A percentile compares a stretch with the other conserved stretches of the same genome.
Evolutionary conservation across 1,284 basidiomycete genomes (phyloP).

Genomic region (Pseudozyma thailandica): DNA sequence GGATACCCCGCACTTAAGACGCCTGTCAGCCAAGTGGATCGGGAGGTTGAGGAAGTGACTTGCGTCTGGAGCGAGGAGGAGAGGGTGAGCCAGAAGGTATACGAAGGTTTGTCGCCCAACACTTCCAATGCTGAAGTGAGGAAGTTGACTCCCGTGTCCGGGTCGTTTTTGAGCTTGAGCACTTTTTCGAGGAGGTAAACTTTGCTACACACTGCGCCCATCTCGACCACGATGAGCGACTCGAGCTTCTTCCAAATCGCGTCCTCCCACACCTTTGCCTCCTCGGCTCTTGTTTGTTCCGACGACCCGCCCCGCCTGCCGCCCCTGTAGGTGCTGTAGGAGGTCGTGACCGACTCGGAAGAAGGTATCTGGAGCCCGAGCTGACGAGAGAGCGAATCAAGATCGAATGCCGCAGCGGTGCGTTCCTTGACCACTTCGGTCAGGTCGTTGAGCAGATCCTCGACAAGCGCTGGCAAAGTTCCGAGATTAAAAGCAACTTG

Average conservation of each 20-base stretch:
- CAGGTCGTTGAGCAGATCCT: conserved; percentile 81
- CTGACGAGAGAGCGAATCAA: conserved; percentile 84
- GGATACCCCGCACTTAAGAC: conserved; percentile 78
- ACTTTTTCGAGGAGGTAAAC: conserved; percentile 96
- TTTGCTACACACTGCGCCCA: conserved; percentile 79
- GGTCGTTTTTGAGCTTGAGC: conserved; percentile 78
- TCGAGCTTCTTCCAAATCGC: conserved; percentile 86
- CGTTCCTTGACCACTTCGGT: conserved; percentile 82
- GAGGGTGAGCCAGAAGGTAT: conserved; percentile 88
- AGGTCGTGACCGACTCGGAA: conserved; percentile 1
- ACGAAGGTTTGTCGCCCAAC: conserved; percentile 87
- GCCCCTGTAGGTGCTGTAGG: conserved; percentile 26
- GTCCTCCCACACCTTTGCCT: conserved; percentile 74
- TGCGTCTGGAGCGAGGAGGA: conserved; percentile 71
- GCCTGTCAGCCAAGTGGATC: conserved; percentile 84
- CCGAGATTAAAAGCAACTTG: conserved; percentile 94
- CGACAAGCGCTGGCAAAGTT: conserved; percentile 83
- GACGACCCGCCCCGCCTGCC: conserved; percentile 74
- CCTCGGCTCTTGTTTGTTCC: conserved; percentile 78
- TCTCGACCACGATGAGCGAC: conserved; percentile 80
- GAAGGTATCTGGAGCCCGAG: conserved; percentile 69
- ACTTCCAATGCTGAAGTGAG: conserved; percentile 78
- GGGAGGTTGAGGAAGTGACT: conserved; percentile 80
- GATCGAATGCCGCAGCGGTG: conserved; percentile 84
- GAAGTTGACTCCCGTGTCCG: conserved; percentile 78